A percentile compares a stretch with the other conserved stretches of the same genome.
Evolutionary conservation across 2,329 filamentous ascomycete species (phyloP).

Genomic region (Colletotrichum graminicola): DNA sequence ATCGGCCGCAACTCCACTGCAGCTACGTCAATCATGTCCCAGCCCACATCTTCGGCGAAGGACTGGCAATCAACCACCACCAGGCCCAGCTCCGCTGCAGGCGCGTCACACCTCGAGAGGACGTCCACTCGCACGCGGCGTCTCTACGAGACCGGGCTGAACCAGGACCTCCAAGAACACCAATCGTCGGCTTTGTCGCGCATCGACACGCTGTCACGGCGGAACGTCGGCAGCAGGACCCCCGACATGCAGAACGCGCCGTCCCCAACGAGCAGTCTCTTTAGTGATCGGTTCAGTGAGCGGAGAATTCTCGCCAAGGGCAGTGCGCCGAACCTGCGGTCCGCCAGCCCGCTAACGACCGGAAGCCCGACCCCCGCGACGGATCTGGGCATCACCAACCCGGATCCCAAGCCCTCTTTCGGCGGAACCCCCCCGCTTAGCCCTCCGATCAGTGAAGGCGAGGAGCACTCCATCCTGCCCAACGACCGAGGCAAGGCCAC

Average conservation of each 20-base stretch:
- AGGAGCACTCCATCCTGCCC: constrained; percentile 75
- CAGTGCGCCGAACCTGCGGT: constrained; percentile 78
- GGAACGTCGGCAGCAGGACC: constrained; percentile 64
- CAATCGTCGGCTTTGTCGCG: constrained; percentile 82
- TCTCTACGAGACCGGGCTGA: constrained; percentile 86
- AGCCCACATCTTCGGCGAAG: constrained; percentile 66
- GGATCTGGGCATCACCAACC: constrained; percentile 40
- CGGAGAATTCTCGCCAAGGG: constrained; percentile 65
- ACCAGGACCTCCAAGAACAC: constrained; percentile 83
- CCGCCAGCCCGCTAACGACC: constrained; percentile 62
- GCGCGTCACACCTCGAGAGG: constrained; percentile 67
- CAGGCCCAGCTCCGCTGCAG: constrained; percentile 52
- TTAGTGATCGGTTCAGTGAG: constrained; percentile 62
- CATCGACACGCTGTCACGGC: constrained; percentile 81
- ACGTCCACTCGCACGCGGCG: constrained; percentile 78
- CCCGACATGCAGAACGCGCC: constrained; percentile 61
- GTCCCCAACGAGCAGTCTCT: constrained; percentile 59
- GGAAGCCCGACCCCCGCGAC: constrained; percentile 54
- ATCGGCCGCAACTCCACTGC: constrained; percentile 84
- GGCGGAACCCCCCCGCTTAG: constrained; percentile 56
- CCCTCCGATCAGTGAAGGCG: constrained; percentile 76
- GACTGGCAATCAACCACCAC: constrained; percentile 60
- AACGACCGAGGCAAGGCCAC: constrained; percentile 87
- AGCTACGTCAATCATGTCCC: constrained; percentile 88
- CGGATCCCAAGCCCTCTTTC: constrained; percentile 49